A percentile compares a stretch with the other conserved stretches of the same genome.
phyloP scores from a whole-genome alignment of 1,284 basidiomycete genomes.

The Fistulina hepatica region DNA sequence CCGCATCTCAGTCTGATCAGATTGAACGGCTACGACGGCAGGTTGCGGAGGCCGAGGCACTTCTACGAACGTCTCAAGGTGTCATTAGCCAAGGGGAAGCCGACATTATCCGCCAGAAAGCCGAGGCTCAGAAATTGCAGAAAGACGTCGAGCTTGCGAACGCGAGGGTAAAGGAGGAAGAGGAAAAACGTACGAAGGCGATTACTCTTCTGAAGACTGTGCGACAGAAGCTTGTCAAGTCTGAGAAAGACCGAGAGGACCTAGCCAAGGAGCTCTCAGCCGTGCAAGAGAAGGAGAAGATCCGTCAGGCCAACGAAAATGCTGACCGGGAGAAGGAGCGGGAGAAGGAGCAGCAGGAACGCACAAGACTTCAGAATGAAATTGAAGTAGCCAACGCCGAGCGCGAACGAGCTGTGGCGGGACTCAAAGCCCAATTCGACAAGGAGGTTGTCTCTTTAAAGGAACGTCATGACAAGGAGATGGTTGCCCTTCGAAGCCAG shows the following conservation, averaged over 20 bases:
- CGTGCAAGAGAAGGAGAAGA: conserved; percentile 47
- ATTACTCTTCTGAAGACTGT: conserved; percentile 85
- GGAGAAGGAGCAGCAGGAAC: conserved; percentile 24
- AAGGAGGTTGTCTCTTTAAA: conserved; percentile 54
- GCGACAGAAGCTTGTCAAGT: conserved; percentile 84
- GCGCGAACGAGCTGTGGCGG: conserved; percentile 59
- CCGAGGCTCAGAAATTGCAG: conserved; percentile 45
- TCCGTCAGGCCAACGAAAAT: conserved; percentile 53
- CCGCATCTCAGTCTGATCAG: conserved; percentile 61
- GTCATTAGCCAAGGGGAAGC: conserved; percentile 37
- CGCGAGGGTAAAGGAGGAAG: conserved; percentile 72
- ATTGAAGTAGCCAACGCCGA: conserved; percentile 51
- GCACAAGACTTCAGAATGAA: conserved; percentile 25
- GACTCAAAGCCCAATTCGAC: conserved; percentile 64
- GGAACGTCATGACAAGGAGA: conserved; percentile 68
- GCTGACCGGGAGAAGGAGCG: conserved; percentile 54
- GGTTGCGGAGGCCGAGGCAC: conserved; percentile 57
- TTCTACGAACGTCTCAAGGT: conserved; percentile 45
- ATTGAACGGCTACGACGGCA: conserved; percentile 63
- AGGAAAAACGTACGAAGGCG: conserved; percentile 92
- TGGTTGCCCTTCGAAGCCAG: conserved; percentile 52
- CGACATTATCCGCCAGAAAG: conserved; percentile 35
- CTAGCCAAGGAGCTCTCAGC: conserved; percentile 41
- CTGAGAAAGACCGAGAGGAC: conserved; percentile 87
- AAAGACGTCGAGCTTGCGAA: conserved; percentile 54